phyloP scores from a whole-genome alignment of 73 alveolate genomes.

The Paraurostyla sp. region DNA sequence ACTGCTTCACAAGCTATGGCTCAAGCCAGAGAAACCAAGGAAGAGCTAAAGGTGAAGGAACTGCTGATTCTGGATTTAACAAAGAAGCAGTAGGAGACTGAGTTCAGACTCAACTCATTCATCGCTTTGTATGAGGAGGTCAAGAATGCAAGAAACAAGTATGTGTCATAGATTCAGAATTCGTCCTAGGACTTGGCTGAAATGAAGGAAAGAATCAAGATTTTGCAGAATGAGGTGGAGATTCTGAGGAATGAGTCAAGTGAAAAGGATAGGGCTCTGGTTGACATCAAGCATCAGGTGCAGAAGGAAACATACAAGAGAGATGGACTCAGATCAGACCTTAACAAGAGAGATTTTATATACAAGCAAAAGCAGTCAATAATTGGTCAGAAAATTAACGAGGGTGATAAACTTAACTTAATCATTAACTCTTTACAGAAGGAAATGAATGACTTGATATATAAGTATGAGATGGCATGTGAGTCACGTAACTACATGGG shows the following conservation, averaged over 20 bases:
- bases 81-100: conserved; percentile 94
- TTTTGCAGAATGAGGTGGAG: conserved; percentile 95
- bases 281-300: conserved; percentile 91
- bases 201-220: conserved; percentile 95
- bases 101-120: conserved; percentile 90
- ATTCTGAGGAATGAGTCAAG: conserved; percentile 93
- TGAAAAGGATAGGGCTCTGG: conserved; percentile 93
- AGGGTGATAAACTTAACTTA: conserved; percentile 95
- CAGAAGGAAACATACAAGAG: conserved; percentile 89
- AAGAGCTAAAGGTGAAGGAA: conserved; percentile 96
- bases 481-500: conserved; percentile 98
- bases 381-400: conserved; percentile 94
- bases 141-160: conserved; percentile 95
- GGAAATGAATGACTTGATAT: conserved; percentile 95
- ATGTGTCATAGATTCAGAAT: conserved; percentile 93
- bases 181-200: conserved; percentile 97
- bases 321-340: conserved; percentile 93
- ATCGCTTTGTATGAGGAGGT: conserved; percentile 97
- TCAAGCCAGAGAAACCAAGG: conserved; percentile 96
- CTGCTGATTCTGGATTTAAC: conserved; percentile 92
- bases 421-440: conserved; percentile 94
- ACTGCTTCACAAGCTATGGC: conserved; percentile 96
- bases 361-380: conserved; percentile 90
- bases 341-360: conserved; percentile 91
- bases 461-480: conserved; percentile 96